A percentile compares a stretch with the other conserved stretches of the same genome.
Conservation (phyloP, 441 rosid species). For the Syzygium syzygioides region DNA sequence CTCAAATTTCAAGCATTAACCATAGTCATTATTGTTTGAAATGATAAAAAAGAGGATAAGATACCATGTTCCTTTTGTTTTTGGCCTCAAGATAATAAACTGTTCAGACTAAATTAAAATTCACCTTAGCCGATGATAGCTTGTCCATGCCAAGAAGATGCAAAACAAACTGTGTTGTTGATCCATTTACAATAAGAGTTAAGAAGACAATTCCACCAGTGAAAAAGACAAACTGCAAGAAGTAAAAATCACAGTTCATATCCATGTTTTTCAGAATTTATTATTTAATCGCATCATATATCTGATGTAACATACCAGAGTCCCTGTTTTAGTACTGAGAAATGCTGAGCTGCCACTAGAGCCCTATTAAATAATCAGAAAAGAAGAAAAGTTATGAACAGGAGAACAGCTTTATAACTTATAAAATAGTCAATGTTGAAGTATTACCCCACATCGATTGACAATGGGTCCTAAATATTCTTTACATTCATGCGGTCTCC, state of each 20-base stretch:
- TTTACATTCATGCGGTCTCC: no score
- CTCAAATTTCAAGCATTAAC: neutral
- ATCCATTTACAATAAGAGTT: slow-evolving; percentile 84
- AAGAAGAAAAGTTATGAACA: neutral
- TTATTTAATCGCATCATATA: neutral
- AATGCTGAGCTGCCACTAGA: slow-evolving; percentile 42
- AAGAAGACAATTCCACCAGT: slow-evolving; percentile 96
- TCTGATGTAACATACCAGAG: slow-evolving; percentile 46
- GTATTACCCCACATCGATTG: no score
- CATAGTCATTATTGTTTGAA: neutral
- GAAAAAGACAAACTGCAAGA: slow-evolving; percentile 75
- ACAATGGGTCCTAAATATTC: no score
- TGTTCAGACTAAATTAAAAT: slow-evolving; percentile 6
- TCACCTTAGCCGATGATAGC: slow-evolving; percentile 72
- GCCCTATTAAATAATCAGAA: slow-evolving; percentile 33
- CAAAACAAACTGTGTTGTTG: slow-evolving; percentile 75
- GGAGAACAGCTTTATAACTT: neutral
- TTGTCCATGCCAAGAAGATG: slow-evolving; percentile 67
- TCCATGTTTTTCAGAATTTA: neutral
- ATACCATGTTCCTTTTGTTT: neutral
- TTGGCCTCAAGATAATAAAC: neutral
- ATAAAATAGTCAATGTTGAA: neutral
- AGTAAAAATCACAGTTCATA: neutral
- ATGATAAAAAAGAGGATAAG: neutral
- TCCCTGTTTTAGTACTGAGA: slow-evolving; percentile 71